Base-by-base conservation (phyloP, 345 rosid species). In the Gossypium thurberi region DNA sequence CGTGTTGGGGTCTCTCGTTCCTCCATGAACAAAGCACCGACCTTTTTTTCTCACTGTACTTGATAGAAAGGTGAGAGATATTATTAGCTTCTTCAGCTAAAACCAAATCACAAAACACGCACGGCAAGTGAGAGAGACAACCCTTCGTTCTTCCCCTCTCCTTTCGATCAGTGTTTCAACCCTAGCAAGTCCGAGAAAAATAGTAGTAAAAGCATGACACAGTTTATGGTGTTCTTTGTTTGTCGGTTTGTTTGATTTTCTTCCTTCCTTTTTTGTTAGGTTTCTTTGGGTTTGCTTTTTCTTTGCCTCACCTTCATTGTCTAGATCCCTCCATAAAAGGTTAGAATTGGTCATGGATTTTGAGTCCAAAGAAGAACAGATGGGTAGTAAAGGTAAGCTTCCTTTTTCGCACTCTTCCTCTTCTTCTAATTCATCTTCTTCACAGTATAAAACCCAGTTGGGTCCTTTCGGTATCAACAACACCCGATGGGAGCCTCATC, bases 381-480 rank as follows among this genome's bases (percentile, higher is more conserved):
- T 73, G 73, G 71, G 58, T 57, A 77, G 67, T 57, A 79, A 70
- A 70, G 73, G 74, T 51, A 75, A 74, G 74, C 72, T 73, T 28
- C 81, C 82, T 13, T 67, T 71, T 68, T 70, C 78, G 0, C 69
- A 58, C 65, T 75, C 83, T 13, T 81, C 82, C 25, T 78, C 84
- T 3, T 74, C 82, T 28, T 82, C 78, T 55, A 72, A 82, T 26
- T 74, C 61, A 23, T 57, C 84, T 10, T 76, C 82, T 48, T 70
- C 76, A 43, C 73, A 68, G 8, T 44, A 74, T 66, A 74, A 67
- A 72, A n/a, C 59, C 79, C 82, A 74, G 33, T 25, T 73, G 58
- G 47, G 59, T 71, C 70, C 68, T 73, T 69, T 52, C 52, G 55
- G 18, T 33, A 53, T 43, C 80, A 14, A 46, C n/a, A 60, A 50